Evolutionary conservation across 805 yeast genomes (phyloP), one percentile per base, ranked within the genome.

Genomic region (Ogataea degrootiae): DNA sequence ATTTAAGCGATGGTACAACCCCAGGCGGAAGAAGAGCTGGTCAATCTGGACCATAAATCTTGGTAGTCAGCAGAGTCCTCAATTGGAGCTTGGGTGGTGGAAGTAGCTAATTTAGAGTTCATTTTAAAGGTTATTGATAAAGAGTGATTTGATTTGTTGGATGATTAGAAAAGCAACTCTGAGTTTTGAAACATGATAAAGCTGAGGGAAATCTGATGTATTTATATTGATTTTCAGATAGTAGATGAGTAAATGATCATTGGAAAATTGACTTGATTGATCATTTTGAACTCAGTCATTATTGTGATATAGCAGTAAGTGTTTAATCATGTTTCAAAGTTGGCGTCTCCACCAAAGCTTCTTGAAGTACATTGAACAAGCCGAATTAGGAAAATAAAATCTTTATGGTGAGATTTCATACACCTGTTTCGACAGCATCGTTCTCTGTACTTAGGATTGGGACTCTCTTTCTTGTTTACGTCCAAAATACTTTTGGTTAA

Each of bases 61-160:
- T 31, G 26, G 41, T 15, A 39, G 34, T 39, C 41, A 39, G 41
- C 41, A 26, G 33, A 31, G 26, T 39, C 41, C 26, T 39, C 41
- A 6, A 9, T n/a, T n/a, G 41, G 41, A 23, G 17, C 33, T 23
- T 23, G 34, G 16, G 33, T 39, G 21, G 23, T 39, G 34, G 41
- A 23, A 39, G 41, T 34, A 22, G 33, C 26, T 23, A 39, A 15
- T 23, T 39, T 39, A 12, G 41, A 39, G 31, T 43, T 39, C 39
- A 22, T 46, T 34, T 37, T 46, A 34, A 31, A 44, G 21, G 8
- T 8, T 16, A 4, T 6, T 39, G 31, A 29, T 37, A 19, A 19
- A 8, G n/a, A 11, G 21, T 37, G 26, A 19, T 6, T 22, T 16
- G 16, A n/a, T n/a, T 39, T 19, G 15, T 39, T 37, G 31, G 41